These are phyloP conservation scores for Apophysomyces ossiformis DNA, from an alignment of 371 early-diverging fungal species.

Conservation along the genomic window DNA sequence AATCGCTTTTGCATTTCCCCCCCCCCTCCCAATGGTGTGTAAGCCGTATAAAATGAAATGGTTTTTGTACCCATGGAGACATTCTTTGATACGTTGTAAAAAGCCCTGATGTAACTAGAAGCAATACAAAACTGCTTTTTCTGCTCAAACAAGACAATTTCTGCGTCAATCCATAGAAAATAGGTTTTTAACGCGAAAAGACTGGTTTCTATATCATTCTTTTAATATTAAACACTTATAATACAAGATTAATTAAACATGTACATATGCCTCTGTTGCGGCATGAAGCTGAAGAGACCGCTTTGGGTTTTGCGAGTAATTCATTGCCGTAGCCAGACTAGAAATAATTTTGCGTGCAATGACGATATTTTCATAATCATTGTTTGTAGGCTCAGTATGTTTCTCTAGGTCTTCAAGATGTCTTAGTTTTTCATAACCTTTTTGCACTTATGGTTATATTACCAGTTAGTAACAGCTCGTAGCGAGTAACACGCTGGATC, in stretches of 20 bases:
- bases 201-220: no score
- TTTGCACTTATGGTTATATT: neutral
- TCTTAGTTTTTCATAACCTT: neutral
- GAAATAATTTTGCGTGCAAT: slow-evolving; percentile 36
- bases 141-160: no score
- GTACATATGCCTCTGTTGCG: neutral
- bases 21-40: no score
- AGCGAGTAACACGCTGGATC: slow-evolving; percentile 48
- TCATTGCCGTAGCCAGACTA: slow-evolving; percentile 46
- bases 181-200: no score
- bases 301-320: slow-evolving; percentile 35
- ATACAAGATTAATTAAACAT: neutral
- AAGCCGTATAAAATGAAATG: no score
- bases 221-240: no score
- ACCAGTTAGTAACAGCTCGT: slow-evolving; percentile 41
- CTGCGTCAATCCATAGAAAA: no score
- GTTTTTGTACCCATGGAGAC: no score
- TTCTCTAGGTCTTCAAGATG: slow-evolving; percentile 40
- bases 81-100: no score
- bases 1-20: no score
- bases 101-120: no score
- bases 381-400: slow-evolving; percentile 40
- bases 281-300: neutral
- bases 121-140: no score
- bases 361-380: slow-evolving; percentile 41